Base-by-base conservation (phyloP, 768 basidiomycete genomes). In the Amanita phalloides region DNA sequence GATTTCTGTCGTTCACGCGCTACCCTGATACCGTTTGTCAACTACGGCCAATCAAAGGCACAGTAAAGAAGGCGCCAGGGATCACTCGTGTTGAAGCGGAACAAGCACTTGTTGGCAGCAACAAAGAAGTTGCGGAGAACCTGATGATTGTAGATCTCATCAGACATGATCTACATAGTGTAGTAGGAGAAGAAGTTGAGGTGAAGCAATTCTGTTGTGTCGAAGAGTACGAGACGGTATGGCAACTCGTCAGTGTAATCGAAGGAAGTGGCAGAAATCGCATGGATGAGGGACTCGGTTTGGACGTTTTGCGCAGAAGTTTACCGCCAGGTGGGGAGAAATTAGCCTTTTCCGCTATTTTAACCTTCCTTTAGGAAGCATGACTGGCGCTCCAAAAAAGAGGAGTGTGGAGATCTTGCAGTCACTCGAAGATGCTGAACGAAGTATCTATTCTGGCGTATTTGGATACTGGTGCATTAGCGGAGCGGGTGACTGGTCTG, bases 111-210 rank as follows among this genome's bases (percentile, higher is more conserved):
- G 71, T 71, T 11, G 82, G 84, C 4, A 86, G 77, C 63, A 71
- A 69, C 39, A 98, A 98, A 64, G 94, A 98, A 65, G 81, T 94
- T 1, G 94, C 93, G 0, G 94, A 97, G 70, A 98, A 98, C 63
- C 67, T 98, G 52, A 97, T 98, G 94, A 96, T 98, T 56, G 94
- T 96, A 23, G 94, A 97, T 64, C 79, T 98, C 45, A 95, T 95
- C 60, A 81, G 92, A 32, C 89, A 96, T 57, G 94, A 98, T 67
- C 71, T 98, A 32, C 82, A 94, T 57, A 81, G 81, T 28, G 83
- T 86, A 50, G 77, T 95, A 17, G 90, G 89, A 1, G 84, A 88
- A 36, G 75, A 85, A 49, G 93, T 98, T 6, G 63, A 75, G 10
- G 90, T 95, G 5, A 83, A 78, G 51, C 83, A 91, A 56, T 87